These are phyloP conservation scores for Sorghum bicolor DNA, from an alignment of 176 grass and related monocot species.

Conservation along the genomic window DNA sequence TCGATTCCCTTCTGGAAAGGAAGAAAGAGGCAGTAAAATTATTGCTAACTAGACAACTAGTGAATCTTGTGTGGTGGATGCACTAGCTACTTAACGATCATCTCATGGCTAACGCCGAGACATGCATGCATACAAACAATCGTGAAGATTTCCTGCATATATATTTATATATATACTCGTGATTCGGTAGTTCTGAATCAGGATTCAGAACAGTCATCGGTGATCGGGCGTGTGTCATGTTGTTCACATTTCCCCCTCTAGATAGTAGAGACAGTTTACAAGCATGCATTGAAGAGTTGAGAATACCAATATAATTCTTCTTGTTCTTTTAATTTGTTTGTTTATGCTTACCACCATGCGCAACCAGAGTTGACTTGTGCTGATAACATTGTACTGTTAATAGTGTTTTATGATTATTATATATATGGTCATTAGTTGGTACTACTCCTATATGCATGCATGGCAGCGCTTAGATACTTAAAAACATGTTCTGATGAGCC, in stretches of 20 bases:
- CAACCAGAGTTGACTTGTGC: no score
- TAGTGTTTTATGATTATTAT: no score
- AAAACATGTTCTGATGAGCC: no score
- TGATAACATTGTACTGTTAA: no score
- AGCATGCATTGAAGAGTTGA: no score
- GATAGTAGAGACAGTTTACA: not conserved
- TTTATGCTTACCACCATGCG: no score
- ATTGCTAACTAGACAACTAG: no score
- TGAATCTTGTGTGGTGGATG: not conserved
- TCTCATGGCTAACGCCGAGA: not conserved
- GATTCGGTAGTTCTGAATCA: not conserved
- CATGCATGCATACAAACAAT: not conserved
- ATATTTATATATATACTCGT: not conserved
- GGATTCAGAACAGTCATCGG: not conserved
- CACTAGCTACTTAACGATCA: not conserved
- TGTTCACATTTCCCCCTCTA: not conserved
- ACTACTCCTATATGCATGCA: no score
- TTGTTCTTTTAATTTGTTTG: not conserved
- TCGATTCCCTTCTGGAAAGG: not conserved
- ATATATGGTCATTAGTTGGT: no score
- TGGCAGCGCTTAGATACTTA: no score
- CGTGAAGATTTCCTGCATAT: not conserved
- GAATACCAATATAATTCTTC: no score
- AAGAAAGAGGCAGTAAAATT: not conserved
- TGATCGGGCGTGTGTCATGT: not conserved